Evolutionary conservation across 306 rosid species (phyloP).

Genomic region (Lathyrus aphaca): DNA sequence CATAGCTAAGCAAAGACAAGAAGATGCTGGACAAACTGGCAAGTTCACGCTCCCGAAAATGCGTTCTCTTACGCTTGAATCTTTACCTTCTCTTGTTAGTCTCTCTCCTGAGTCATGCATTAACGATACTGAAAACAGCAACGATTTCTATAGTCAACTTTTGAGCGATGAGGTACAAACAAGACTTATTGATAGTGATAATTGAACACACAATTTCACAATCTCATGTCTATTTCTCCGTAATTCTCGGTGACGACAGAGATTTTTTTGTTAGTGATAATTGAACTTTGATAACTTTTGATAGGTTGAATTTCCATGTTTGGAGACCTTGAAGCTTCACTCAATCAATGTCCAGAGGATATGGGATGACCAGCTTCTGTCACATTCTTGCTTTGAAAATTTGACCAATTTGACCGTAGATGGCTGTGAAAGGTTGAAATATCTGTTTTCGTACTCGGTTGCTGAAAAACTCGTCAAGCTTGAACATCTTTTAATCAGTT

Average conservation of each 20-base stretch:
- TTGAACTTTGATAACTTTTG: neutral
- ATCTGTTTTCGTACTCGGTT: slow-evolving; percentile 33
- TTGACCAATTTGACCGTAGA: slow-evolving; percentile 38
- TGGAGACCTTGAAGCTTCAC: slow-evolving; percentile 39
- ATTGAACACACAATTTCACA: neutral
- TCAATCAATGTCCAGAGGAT: slow-evolving; percentile 37
- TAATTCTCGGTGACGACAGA: neutral
- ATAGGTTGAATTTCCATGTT: slow-evolving; percentile 48
- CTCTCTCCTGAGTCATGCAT: slow-evolving; percentile 26
- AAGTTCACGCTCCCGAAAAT: slow-evolving; percentile 35
- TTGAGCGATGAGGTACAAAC: slow-evolving; percentile 41
- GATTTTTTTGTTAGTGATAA: slow-evolving; percentile 5
- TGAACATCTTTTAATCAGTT: slow-evolving; percentile 39
- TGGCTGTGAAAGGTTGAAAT: slow-evolving; percentile 41
- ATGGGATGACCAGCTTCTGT: slow-evolving; percentile 43
- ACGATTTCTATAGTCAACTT: slow-evolving; percentile 33
- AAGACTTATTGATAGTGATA: neutral
- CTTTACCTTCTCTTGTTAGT: slow-evolving; percentile 43
- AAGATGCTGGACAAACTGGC: slow-evolving; percentile 15
- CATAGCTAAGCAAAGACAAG: slow-evolving; percentile 24
- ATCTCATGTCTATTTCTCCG: neutral
- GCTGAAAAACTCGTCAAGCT: slow-evolving; percentile 42
- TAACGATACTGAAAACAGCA: neutral
- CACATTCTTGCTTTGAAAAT: slow-evolving; percentile 35
- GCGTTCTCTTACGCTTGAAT: slow-evolving; percentile 36